phyloP scores from a whole-genome alignment of 306 rosid genomes.

The Sophora flavescens region DNA sequence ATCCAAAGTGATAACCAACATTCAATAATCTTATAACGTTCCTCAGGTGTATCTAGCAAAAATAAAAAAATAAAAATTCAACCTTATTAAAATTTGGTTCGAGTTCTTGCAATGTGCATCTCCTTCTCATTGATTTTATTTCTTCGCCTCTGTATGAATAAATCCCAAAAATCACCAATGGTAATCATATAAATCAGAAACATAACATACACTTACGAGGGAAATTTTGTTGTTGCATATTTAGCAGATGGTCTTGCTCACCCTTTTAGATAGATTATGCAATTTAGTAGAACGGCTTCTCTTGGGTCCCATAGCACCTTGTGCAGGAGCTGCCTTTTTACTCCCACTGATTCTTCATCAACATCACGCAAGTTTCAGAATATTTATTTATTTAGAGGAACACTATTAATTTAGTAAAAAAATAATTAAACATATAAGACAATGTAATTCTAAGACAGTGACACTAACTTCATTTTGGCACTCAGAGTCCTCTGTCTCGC shows the following conservation, averaged over 20 bases:
- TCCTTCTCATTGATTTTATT: conserved; percentile 88
- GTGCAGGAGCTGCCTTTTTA: conserved; percentile 56
- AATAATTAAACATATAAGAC: conserved; percentile 24
- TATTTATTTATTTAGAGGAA: too few relatives aligned
- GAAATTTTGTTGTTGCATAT: not conserved
- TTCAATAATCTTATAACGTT: conserved; percentile 1
- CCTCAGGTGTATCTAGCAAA: conserved; percentile 24
- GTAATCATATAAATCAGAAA: conserved; percentile 41
- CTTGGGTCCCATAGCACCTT: conserved; percentile 60
- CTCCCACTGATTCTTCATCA: conserved; percentile 74
- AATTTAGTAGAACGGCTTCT: conserved; percentile 88
- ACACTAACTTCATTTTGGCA: conserved; percentile 75
- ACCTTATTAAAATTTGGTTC: conserved; percentile 96
- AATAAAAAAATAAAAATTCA: conserved; percentile 25
- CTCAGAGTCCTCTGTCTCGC: too few relatives aligned
- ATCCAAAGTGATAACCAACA: conserved; percentile 32
- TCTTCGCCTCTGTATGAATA: conserved; percentile 72
- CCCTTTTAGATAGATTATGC: conserved; percentile 95
- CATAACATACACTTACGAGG: conserved; percentile 12
- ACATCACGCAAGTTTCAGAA: conserved; percentile 57
- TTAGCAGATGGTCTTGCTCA: conserved; percentile 50
- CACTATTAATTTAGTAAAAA: conserved; percentile 19
- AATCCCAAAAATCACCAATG: conserved; percentile 34
- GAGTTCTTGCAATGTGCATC: conserved; percentile 94
- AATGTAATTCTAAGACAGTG: conserved; percentile 40